These are phyloP conservation scores for Colletotrichum australisinense DNA, from an alignment of 2,329 filamentous ascomycete genomes.

Conservation along the genomic window DNA sequence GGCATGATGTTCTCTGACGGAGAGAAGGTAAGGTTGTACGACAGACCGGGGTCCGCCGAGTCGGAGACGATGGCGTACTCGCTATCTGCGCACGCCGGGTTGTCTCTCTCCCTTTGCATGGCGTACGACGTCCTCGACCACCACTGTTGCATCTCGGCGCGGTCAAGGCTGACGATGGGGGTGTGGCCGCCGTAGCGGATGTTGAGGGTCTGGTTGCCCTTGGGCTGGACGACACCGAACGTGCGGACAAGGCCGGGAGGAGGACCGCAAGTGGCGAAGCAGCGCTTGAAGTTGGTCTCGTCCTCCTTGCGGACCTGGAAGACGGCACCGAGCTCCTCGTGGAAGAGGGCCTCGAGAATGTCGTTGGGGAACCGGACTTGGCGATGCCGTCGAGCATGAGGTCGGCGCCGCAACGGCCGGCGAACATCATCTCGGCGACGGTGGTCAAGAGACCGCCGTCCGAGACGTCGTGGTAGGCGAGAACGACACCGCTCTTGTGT, in stretches of 20 bases:
- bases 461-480: slow-evolving; percentile 95
- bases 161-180: slow-evolving; percentile 73
- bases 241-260: slow-evolving; percentile 84
- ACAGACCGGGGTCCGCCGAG: slow-evolving; percentile 82
- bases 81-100: slow-evolving; percentile 84
- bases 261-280: slow-evolving; percentile 90
- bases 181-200: slow-evolving; percentile 78
- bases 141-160: slow-evolving; percentile 82
- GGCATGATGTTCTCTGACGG: slow-evolving; percentile 82
- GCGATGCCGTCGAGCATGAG: slow-evolving; percentile 82
- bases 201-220: slow-evolving; percentile 78
- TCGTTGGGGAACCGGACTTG: slow-evolving; percentile 70
- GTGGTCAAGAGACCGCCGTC: slow-evolving; percentile 94
- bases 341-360: slow-evolving; percentile 86
- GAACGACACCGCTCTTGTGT: slow-evolving; percentile 72
- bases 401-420: slow-evolving; percentile 88
- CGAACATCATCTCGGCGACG: slow-evolving; percentile 97
- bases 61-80: slow-evolving; percentile 84
- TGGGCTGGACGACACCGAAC: slow-evolving; percentile 80
- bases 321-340: slow-evolving; percentile 93
- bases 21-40: slow-evolving; percentile 84
- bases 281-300: slow-evolving; percentile 86
- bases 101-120: slow-evolving; percentile 92
- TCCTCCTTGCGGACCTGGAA: slow-evolving; percentile 93
- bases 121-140: slow-evolving; percentile 91